Conservation (phyloP, 768 basidiomycete species). For the Xerocomus spinulosus region DNA sequence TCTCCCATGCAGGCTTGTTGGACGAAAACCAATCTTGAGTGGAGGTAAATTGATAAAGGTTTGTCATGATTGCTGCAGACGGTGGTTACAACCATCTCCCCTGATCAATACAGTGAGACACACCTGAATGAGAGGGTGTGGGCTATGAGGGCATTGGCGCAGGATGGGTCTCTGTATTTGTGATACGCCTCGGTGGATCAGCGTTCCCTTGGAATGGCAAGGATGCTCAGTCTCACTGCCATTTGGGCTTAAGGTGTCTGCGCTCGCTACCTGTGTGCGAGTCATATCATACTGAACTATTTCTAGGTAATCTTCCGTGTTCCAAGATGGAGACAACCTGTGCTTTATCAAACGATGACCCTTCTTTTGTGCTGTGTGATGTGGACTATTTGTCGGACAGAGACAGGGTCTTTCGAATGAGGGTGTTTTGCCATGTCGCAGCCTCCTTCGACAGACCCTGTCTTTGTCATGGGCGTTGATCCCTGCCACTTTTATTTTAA, state of each 20-base stretch:
- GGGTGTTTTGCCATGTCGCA: background rate
- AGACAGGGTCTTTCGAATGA: background rate
- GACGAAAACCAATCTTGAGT: slow-evolving; percentile 56
- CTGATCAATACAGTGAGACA: background rate
- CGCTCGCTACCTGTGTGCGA: background rate
- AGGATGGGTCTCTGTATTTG: slow-evolving; percentile 11
- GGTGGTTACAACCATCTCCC: background rate
- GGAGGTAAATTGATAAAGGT: slow-evolving; percentile 40
- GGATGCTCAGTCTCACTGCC: background rate
- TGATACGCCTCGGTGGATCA: slow-evolving; percentile 5
- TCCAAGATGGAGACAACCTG: background rate
- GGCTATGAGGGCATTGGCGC: background rate
- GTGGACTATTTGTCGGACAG: background rate
- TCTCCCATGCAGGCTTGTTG: slow-evolving; percentile 42
- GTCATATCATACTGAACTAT: background rate
- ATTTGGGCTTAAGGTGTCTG: slow-evolving; percentile 10
- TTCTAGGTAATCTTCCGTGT: slow-evolving; percentile 3
- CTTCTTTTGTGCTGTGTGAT: background rate
- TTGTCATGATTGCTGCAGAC: slow-evolving; percentile 13
- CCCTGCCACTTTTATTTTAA: background rate
- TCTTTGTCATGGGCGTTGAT: slow-evolving; percentile 4
- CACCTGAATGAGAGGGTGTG: background rate
- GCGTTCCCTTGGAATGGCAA: background rate
- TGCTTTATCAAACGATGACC: background rate
- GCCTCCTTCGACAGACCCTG: background rate